Conservation (phyloP, 257 asterid species). For the Catharanthus roseus region DNA sequence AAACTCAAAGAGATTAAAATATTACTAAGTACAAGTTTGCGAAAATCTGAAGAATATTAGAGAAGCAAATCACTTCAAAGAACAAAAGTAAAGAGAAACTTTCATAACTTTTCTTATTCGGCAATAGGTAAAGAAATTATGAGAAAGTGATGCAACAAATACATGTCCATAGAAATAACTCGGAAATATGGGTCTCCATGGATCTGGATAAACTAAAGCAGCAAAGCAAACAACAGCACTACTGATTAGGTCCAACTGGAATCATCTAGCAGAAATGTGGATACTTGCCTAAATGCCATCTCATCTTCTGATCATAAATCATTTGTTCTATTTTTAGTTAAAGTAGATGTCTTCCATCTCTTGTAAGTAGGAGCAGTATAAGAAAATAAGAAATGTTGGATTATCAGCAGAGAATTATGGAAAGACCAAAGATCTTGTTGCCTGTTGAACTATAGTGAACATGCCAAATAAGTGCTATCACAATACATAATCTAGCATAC, state of each 20-base stretch:
- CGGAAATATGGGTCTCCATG: background rate
- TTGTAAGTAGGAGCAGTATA: background rate
- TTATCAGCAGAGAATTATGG: background rate
- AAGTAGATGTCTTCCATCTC: background rate
- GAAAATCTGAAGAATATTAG: background rate
- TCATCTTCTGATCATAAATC: background rate
- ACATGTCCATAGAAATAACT: background rate
- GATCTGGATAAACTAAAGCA: background rate
- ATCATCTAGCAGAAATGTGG: background rate
- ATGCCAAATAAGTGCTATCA: too few species aligned
- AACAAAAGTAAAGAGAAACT: background rate
- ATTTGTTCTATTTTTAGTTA: background rate
- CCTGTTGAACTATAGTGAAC: background rate
- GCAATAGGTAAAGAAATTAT: background rate
- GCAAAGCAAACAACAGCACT: background rate
- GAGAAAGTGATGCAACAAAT: background rate
- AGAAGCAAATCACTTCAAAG: background rate
- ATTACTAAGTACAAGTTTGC: background rate
- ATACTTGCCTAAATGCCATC: background rate
- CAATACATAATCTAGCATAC: constrained; percentile 35
- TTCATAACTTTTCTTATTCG: background rate
- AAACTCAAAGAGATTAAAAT: constrained; percentile 7
- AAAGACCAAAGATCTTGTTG: background rate
- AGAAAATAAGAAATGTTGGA: background rate
- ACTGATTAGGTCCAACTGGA: background rate